phyloP scores from a whole-genome alignment of 306 rosid genomes.

The Fagus sylvatica region DNA sequence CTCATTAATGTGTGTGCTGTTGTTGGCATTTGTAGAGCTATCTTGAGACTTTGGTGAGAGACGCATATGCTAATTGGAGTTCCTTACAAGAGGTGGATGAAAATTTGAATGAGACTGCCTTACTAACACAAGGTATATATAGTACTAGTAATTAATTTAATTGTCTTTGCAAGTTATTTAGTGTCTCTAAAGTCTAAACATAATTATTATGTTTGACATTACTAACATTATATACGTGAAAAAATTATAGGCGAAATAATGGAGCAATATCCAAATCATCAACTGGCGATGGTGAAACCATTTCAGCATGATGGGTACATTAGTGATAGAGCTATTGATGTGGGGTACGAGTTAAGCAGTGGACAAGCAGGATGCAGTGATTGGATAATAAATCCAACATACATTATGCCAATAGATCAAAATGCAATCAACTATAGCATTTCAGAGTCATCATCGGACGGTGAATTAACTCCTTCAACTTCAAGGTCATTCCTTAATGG shows the following conservation, averaged over 20 bases:
- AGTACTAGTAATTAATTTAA: too few species aligned
- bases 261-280: conserved; percentile 28
- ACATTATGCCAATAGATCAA: neutral
- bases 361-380: conserved; percentile 35
- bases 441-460: conserved; percentile 51
- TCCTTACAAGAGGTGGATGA: conserved; percentile 49
- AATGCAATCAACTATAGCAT: conserved; percentile 29
- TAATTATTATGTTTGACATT: neutral
- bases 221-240: neutral
- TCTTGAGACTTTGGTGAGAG: conserved; percentile 44
- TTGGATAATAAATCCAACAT: conserved; percentile 23
- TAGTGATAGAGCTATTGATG: conserved; percentile 24
- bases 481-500: conserved; percentile 19
- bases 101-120: conserved; percentile 36
- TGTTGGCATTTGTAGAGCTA: conserved; percentile 37
- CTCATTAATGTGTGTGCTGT: neutral
- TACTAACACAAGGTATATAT: conserved; percentile 56
- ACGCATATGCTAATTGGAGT: conserved; percentile 60
- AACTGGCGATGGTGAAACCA: conserved; percentile 16
- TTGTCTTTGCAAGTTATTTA: neutral
- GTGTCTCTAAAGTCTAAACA: neutral
- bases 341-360: conserved; percentile 22
- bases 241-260: conserved; percentile 33
- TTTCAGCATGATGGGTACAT: conserved; percentile 28
- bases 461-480: conserved; percentile 46